Base-by-base conservation (phyloP, 2,329 filamentous ascomycete species). In the Chaetomium sp. region DNA sequence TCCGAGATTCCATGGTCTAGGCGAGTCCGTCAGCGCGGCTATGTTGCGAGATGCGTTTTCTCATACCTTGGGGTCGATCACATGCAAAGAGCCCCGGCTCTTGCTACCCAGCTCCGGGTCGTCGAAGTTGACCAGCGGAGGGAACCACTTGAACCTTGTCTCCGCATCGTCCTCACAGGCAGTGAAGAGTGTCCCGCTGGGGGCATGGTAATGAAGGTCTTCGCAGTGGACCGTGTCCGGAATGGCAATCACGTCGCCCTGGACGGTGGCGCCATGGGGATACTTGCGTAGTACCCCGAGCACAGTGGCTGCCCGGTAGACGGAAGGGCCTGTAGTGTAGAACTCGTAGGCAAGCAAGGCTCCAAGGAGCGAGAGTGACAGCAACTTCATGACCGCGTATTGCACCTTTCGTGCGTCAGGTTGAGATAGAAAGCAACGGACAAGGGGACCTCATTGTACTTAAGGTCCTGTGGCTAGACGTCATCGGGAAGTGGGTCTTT, bases 181-280 rank as follows among this genome's bases (percentile, higher is more conserved):
- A 0, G 84, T 81, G 69, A 86, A 88, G 1, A 89, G 72, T 8
- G 79, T 64, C 0, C 80, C 77, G 19, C 80, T 82, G 0, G 78
- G 72, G 1, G 71, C 71, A 66, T 87, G 81, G 62, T 85, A 79
- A 69, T 88, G 85, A 3, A 89, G 56, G 66, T 89, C 86, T 69
- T 89, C 87, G 70, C 86, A 88, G 19, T 84, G 78, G 2, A 78
- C 72, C 0, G 86, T 87, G 66, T 85, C 81, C 0, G 78, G 72
- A 10, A 88, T 83, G 10, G 70, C 66, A 6, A 78, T 69, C 1
- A 83, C 70, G 25, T 78, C 75, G 25, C 53, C 47, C 33, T 63
- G 51, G 29, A 49, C 54, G 10, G 57, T 6, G 7, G 60, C 57
- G 38, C 57, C 66, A 10, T 49, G 23, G 19, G 65, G 65, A 19